Evolutionary conservation across 2,329 filamentous ascomycete genomes (phyloP).

Genomic region (Nemania abortiva): DNA sequence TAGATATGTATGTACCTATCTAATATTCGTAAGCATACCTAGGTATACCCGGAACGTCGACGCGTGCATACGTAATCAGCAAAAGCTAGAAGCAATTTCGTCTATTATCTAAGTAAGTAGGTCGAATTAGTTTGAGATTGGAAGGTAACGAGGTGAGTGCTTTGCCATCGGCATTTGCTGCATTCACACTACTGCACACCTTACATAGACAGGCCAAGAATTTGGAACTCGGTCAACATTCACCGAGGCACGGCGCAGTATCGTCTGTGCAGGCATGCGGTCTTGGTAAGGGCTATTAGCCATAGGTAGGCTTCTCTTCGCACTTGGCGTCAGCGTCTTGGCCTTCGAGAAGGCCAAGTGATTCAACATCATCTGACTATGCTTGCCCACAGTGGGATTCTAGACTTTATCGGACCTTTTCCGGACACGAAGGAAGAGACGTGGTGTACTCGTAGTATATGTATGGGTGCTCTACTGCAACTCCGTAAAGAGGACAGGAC

Average conservation of each 20-base stretch:
- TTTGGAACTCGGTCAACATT: slow-evolving; percentile 38
- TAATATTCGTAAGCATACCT: no score
- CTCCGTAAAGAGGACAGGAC: neutral
- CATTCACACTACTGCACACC: slow-evolving; percentile 16
- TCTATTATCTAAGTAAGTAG: neutral
- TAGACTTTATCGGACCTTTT: neutral
- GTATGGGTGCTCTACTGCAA: neutral
- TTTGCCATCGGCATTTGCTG: slow-evolving; percentile 29
- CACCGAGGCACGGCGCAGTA: slow-evolving; percentile 26
- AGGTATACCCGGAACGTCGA: no score
- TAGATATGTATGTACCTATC: no score
- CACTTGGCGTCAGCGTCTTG: slow-evolving; percentile 29
- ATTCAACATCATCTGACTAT: neutral
- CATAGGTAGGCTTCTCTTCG: neutral
- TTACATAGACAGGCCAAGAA: slow-evolving; percentile 18
- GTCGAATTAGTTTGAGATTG: neutral
- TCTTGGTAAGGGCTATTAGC: slow-evolving; percentile 18
- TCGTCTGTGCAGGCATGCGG: neutral
- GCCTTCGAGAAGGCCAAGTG: neutral
- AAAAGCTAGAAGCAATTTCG: neutral
- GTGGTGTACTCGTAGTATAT: neutral
- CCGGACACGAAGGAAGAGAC: neutral
- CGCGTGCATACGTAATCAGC: no score
- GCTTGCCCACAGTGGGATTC: neutral
- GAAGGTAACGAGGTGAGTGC: neutral